Base-by-base conservation (phyloP, 1,284 basidiomycete genomes). In the Malassezia equina region DNA sequence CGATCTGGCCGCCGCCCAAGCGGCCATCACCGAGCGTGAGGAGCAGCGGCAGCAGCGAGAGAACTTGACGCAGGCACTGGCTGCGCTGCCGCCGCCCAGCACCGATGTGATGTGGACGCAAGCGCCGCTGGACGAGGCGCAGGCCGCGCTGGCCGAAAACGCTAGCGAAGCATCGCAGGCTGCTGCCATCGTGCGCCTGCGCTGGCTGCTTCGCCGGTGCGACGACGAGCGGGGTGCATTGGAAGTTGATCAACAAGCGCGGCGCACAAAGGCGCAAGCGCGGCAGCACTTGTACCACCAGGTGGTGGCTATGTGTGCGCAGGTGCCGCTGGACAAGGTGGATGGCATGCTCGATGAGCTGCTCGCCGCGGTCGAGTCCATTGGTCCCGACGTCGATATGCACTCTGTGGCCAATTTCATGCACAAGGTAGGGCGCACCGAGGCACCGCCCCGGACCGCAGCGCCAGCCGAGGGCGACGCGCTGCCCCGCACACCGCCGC, bases 321-420 rank as follows among this genome's bases (percentile, higher is more conserved):
- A 86, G 40, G 84, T 90, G 47, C 82, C 87, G 2, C 80, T 88
- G 44, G 87, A 91, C 65, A 85, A 85, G 73, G 86, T 95, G 42
- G 90, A 94, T 76, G 83, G 83, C 67, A 86, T 89, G 82, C 79
- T 93, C 46, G 88, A 90, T 69, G 85, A 88, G 63, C 79, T 94
- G 42, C 81, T 90, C 23, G 80, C 88, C 53, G 89, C 90, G 23
- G 84, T 93, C 50, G 89, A 93, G 75, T 89, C 86, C 67, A 89
- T 93, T 72, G 80, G 86, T 1, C 56, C 59, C 2, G 84, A 86
- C 61, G 83, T 90, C 21, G 89, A 93, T 75, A 82, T 91, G 51
- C 83, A 83, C 36, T 82, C 88, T 49, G 85, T 91, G 41, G 86
- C 88, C 43, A 86, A 85, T 6, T 90, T 93, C 73, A 86, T 93